These are phyloP conservation scores for Hanseniaspora clermontiae DNA, from an alignment of 805 yeast genomes.

Conservation along the genomic window DNA sequence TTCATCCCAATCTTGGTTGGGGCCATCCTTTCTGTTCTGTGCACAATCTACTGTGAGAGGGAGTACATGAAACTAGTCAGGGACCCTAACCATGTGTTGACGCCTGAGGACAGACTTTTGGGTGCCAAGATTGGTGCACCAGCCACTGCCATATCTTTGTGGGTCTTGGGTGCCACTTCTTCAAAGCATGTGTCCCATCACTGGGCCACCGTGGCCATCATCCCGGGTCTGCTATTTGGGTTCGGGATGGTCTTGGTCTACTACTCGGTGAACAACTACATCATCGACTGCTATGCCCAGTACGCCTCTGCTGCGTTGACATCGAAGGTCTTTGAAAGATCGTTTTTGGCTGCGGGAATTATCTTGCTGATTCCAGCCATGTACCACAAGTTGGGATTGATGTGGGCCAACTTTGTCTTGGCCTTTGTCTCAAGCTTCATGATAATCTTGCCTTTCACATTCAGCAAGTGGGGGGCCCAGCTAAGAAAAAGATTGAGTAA, in stretches of 20 bases:
- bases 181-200: conserved; percentile 41
- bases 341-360: conserved; percentile 59
- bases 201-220: conserved; percentile 62
- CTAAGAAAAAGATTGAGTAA: conserved; percentile 55
- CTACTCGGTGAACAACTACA: conserved; percentile 67
- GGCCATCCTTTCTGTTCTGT: conserved; percentile 54
- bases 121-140: conserved; percentile 80
- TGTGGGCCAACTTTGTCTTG: conserved; percentile 71
- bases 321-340: conserved; percentile 66
- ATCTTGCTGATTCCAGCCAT: conserved; percentile 70
- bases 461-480: conserved; percentile 51
- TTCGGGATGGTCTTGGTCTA: conserved; percentile 66
- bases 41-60: conserved; percentile 66
- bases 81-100: conserved; percentile 30
- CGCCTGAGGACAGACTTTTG: conserved; percentile 66
- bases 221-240: conserved; percentile 70
- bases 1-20: conserved; percentile 83
- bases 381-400: conserved; percentile 60
- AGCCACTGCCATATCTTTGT: conserved; percentile 66
- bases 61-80: conserved; percentile 41
- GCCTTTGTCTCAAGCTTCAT: conserved; percentile 68
- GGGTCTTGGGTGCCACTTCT: conserved; percentile 72
- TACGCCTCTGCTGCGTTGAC: conserved; percentile 73
- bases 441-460: conserved; percentile 60
- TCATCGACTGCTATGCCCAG: conserved; percentile 78